A percentile compares a stretch with the other conserved stretches of the same genome.
phyloP scores from a whole-genome alignment of 345 rosid genomes.

The Viola odorata region DNA sequence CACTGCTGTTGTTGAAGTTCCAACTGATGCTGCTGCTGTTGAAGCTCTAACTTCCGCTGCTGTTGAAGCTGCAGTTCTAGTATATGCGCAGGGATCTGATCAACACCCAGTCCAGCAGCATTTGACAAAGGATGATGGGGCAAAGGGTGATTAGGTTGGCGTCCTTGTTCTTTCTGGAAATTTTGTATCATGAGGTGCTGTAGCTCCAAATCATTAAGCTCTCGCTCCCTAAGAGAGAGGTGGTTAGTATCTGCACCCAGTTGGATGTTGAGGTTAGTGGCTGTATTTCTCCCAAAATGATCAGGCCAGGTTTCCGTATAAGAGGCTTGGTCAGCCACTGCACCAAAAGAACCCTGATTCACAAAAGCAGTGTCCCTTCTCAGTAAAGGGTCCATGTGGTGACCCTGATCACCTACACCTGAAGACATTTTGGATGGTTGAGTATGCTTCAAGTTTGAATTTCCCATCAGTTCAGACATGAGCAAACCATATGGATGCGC shows the following conservation, averaged over 20 bases:
- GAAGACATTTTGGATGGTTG: conserved; percentile 33
- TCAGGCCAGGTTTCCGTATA: conserved; percentile 30
- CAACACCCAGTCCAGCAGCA: conserved; percentile 30
- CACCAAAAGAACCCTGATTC: conserved; percentile 24
- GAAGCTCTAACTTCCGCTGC: conserved; percentile 35
- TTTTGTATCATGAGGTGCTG: conserved; percentile 5
- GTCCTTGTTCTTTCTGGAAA: neutral
- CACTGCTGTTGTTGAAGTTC: conserved; percentile 43
- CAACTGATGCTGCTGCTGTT: conserved; percentile 37
- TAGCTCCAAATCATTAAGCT: conserved; percentile 33
- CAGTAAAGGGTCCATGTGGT: no score
- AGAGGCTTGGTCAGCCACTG: conserved; percentile 32
- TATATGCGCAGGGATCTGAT: conserved; percentile 5
- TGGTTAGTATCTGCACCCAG: conserved; percentile 40
- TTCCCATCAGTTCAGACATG: conserved; percentile 56
- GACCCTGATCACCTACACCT: neutral
- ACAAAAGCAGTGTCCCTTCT: conserved; percentile 12
- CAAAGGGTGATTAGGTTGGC: conserved; percentile 12
- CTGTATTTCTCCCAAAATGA: conserved; percentile 10
- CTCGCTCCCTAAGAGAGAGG: conserved; percentile 35
- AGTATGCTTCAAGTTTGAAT: conserved; percentile 31
- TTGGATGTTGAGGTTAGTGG: conserved; percentile 27
- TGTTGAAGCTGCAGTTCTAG: conserved; percentile 22
- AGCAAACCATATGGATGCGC: conserved; percentile 55
- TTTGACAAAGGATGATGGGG: conserved; percentile 44